Conservation (phyloP, 2,329 filamentous ascomycete species). For the Chaetomium sp. region DNA sequence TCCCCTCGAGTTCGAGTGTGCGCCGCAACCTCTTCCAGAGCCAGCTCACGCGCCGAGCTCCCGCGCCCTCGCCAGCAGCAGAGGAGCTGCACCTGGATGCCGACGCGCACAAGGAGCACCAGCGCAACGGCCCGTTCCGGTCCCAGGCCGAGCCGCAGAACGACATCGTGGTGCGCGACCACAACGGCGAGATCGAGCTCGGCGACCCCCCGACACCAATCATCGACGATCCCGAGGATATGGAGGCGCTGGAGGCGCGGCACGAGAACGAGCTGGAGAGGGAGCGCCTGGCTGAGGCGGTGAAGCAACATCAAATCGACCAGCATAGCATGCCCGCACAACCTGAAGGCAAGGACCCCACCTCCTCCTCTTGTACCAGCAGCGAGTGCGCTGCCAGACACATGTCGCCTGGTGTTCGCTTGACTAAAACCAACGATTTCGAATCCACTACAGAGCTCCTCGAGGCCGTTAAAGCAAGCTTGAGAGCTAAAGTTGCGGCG, state of each 20-base stretch:
- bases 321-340: slow-evolving; percentile 60
- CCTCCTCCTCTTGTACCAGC: neutral
- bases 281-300: slow-evolving; percentile 61
- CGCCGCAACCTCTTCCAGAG: slow-evolving; percentile 63
- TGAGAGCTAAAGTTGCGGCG: slow-evolving; percentile 71
- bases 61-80: slow-evolving; percentile 46
- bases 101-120: slow-evolving; percentile 36
- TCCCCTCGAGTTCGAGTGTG: slow-evolving; percentile 38
- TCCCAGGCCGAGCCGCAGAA: slow-evolving; percentile 37
- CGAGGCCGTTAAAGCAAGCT: slow-evolving; percentile 67
- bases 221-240: slow-evolving; percentile 58
- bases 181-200: slow-evolving; percentile 64
- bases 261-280: slow-evolving; percentile 62
- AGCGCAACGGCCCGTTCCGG: slow-evolving; percentile 16
- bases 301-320: slow-evolving; percentile 62
- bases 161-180: slow-evolving; percentile 65
- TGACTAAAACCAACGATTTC: slow-evolving; percentile 24
- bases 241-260: slow-evolving; percentile 55
- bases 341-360: slow-evolving; percentile 59
- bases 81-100: slow-evolving; percentile 55
- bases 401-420: neutral
- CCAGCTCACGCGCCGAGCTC: slow-evolving; percentile 60
- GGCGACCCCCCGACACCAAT: slow-evolving; percentile 56
- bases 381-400: neutral
- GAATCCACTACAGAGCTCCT: slow-evolving; percentile 59